A percentile compares a stretch with the other conserved stretches of the same genome.
Evolutionary conservation across 2,329 filamentous ascomycete genomes (phyloP).

Genomic region (Arthroderma sp.): DNA sequence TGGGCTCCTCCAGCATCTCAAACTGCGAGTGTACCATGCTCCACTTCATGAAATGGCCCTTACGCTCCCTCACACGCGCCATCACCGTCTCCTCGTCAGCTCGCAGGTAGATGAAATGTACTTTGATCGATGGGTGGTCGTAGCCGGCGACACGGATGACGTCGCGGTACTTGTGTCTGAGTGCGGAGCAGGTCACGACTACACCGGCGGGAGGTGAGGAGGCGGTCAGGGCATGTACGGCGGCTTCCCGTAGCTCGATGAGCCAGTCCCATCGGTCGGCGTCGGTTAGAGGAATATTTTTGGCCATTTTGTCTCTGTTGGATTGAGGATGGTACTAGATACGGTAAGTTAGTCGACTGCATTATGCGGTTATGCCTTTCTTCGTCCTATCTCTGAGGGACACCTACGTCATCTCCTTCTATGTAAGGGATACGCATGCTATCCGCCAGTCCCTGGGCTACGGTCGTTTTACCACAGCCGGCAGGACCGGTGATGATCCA

Average conservation of each 20-base stretch:
- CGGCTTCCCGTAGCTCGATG: slow-evolving; percentile 55
- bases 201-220: slow-evolving; percentile 50
- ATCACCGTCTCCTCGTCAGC: slow-evolving; percentile 64
- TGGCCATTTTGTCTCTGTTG: slow-evolving; percentile 85
- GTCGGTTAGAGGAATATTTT: slow-evolving; percentile 73
- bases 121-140: slow-evolving; percentile 55
- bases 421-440: slow-evolving; percentile 56
- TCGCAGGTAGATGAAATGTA: slow-evolving; percentile 88
- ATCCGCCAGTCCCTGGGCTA: slow-evolving; percentile 52
- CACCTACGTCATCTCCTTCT: slow-evolving; percentile 62
- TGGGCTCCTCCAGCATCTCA: slow-evolving; percentile 71
- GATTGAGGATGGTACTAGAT: slow-evolving; percentile 39
- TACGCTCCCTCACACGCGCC: slow-evolving; percentile 56
- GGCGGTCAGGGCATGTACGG: slow-evolving; percentile 37
- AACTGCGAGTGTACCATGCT: slow-evolving; percentile 93
- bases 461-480: slow-evolving; percentile 66
- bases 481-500: slow-evolving; percentile 71
- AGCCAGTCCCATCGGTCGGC: slow-evolving; percentile 98
- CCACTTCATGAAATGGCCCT: slow-evolving; percentile 91
- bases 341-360: slow-evolving; percentile 7
- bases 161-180: slow-evolving; percentile 95
- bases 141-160: slow-evolving; percentile 72
- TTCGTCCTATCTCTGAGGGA: neutral
- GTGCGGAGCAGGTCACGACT: slow-evolving; percentile 88
- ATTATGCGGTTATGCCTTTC: neutral